Percentiles rank a stretch among this genome's conserved stretches.
phyloP scores from a whole-genome alignment of 1,284 basidiomycete species.

The Ceratobasidium sp. region DNA sequence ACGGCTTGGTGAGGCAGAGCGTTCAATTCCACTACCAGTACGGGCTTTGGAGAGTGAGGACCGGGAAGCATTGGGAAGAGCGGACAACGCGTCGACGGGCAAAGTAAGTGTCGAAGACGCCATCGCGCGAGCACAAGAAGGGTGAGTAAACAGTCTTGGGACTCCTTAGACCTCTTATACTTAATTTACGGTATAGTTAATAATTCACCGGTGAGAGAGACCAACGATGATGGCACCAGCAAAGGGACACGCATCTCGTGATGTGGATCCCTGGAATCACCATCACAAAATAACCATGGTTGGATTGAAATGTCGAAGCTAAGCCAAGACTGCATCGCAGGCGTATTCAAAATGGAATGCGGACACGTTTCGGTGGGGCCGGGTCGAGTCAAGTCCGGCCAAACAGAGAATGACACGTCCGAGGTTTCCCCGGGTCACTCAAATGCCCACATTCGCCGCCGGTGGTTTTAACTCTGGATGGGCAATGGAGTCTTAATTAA shows the following conservation, averaged over 20 bases:
- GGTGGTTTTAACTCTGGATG: too few species aligned
- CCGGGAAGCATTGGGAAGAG: not conserved
- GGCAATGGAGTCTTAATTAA: too few species aligned
- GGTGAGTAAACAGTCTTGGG: not conserved
- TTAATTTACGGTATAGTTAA: not conserved
- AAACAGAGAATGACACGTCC: too few species aligned
- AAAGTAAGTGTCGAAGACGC: constrained; percentile 11
- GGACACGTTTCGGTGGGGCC: too few species aligned
- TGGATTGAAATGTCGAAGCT: not conserved
- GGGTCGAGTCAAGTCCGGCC: too few species aligned
- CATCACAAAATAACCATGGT: not conserved
- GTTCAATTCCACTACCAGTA: not conserved
- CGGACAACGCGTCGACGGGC: constrained; percentile 12
- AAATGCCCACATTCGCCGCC: too few species aligned
- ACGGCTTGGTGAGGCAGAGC: not conserved
- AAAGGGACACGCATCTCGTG: not conserved
- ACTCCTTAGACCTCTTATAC: not conserved
- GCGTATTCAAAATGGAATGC: too few species aligned
- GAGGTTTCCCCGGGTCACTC: too few species aligned
- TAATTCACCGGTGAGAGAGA: not conserved
- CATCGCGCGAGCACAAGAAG: constrained; percentile 20
- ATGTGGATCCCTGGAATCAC: too few species aligned
- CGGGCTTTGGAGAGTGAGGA: not conserved
- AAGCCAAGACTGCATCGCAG: too few species aligned
- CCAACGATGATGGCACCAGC: not conserved